Evolutionary conservation across 768 basidiomycete genomes (phyloP).

Genomic region (Lanmaoa pseudosensibilis): DNA sequence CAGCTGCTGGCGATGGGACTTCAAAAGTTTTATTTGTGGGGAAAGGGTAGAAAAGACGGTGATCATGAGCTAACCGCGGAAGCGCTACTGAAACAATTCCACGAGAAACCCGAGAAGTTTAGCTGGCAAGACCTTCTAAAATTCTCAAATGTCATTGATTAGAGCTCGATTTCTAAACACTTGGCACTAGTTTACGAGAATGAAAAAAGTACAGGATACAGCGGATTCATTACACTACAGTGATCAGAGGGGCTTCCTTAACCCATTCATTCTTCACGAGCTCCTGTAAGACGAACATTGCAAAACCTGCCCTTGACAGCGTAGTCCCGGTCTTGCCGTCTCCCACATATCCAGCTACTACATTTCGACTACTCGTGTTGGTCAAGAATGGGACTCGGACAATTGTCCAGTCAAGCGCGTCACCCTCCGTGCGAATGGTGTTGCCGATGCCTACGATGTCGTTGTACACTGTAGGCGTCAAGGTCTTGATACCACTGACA

Average conservation of each 20-base stretch:
- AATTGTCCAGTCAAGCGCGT: conserved; percentile 66
- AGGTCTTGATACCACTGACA: conserved; percentile 36
- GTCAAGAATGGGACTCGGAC: conserved; percentile 66
- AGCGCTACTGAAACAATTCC: conserved; percentile 65
- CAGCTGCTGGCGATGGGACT: conserved; percentile 77
- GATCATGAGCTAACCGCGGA: conserved; percentile 22
- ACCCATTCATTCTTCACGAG: conserved; percentile 61
- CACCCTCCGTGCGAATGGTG: conserved; percentile 47
- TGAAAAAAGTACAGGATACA: not conserved
- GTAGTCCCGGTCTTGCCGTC: conserved; percentile 52
- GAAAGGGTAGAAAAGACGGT: conserved; percentile 24
- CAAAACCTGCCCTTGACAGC: conserved; percentile 60
- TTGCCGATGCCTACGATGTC: conserved; percentile 68
- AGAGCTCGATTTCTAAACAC: not conserved
- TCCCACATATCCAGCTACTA: conserved; percentile 66
- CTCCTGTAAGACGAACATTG: conserved; percentile 58
- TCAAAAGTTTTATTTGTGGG: conserved; percentile 85
- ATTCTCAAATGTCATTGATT: conserved; percentile 33
- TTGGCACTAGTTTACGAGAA: not conserved
- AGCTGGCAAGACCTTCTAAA: conserved; percentile 79
- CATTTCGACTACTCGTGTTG: conserved; percentile 43
- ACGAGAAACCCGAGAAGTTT: conserved; percentile 76
- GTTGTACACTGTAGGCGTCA: conserved; percentile 59
- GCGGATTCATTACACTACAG: not conserved
- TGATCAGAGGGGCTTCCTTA: conserved; percentile 39